Percentiles rank a stretch among this genome's conserved stretches.
Conservation (phyloP, 148 eudicot species). For the Nepenthes gracilis region DNA sequence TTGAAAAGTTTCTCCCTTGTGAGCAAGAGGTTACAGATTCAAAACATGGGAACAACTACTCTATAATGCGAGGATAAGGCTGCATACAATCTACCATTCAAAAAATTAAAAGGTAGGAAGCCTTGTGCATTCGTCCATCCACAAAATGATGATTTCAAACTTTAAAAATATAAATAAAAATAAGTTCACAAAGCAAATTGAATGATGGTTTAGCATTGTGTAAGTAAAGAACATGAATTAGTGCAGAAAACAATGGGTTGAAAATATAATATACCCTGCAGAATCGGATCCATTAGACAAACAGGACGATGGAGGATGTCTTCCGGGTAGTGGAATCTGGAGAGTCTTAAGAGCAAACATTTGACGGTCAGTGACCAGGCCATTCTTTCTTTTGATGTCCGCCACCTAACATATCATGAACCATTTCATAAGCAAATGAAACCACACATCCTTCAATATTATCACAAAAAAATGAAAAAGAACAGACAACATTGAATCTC, state of each 20-base stretch:
- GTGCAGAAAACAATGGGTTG: background rate
- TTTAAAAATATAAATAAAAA: too few relatives aligned
- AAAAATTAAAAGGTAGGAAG: too few relatives aligned
- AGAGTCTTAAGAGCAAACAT: slow-evolving; percentile 94
- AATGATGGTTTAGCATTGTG: background rate
- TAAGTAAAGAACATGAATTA: background rate
- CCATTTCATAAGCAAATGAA: slow-evolving; percentile 1
- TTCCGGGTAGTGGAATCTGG: slow-evolving; percentile 88
- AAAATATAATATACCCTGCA: slow-evolving; percentile 31
- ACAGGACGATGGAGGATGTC: slow-evolving; percentile 83
- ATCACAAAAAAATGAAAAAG: background rate
- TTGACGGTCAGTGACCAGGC: slow-evolving; percentile 80
- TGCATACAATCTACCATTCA: too few relatives aligned
- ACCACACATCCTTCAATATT: background rate
- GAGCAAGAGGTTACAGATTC: too few relatives aligned
- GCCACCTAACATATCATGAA: slow-evolving; percentile 56
- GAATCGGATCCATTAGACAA: slow-evolving; percentile 46
- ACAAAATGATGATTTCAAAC: too few relatives aligned
- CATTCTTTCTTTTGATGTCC: slow-evolving; percentile 77
- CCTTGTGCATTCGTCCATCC: too few relatives aligned
- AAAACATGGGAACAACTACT: too few relatives aligned
- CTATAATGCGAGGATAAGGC: too few relatives aligned
- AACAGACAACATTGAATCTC: too few relatives aligned
- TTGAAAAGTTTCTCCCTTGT: too few relatives aligned
- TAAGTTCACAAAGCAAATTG: too few relatives aligned